These are phyloP conservation scores for Thyridium curvatum DNA, from an alignment of 2,329 filamentous ascomycete species.

Conservation along the genomic window DNA sequence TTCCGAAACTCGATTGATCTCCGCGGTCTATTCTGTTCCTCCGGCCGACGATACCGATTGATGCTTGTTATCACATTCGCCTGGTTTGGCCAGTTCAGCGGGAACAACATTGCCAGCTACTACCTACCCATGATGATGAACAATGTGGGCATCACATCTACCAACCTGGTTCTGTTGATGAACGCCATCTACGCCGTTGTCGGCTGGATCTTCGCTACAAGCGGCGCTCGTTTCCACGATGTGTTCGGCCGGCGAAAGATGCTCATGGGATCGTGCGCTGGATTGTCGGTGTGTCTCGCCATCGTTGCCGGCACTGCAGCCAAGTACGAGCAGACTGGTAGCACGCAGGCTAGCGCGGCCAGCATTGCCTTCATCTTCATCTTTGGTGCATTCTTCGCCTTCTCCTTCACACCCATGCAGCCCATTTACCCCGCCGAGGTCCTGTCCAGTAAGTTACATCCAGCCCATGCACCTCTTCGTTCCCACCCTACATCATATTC, in stretches of 20 bases:
- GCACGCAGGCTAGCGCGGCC: too few relatives aligned
- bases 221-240: too few relatives aligned
- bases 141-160: too few relatives aligned
- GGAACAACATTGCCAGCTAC: slow-evolving; percentile 34
- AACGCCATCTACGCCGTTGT: too few relatives aligned
- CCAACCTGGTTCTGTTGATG: background rate
- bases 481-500: too few relatives aligned
- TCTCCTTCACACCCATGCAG: slow-evolving; percentile 28
- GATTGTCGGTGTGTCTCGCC: slow-evolving; percentile 37
- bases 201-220: too few relatives aligned
- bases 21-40: slow-evolving; percentile 32
- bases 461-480: too few relatives aligned
- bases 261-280: slow-evolving; percentile 3
- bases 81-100: slow-evolving; percentile 37
- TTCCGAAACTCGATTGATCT: slow-evolving; percentile 41
- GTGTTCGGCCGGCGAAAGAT: too few relatives aligned
- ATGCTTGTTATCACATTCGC: slow-evolving; percentile 32
- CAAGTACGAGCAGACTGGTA: slow-evolving; percentile 16
- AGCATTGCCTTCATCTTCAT: too few relatives aligned
- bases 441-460: too few relatives aligned
- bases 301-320: slow-evolving; percentile 45
- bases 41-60: slow-evolving; percentile 31
- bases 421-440: slow-evolving; percentile 29
- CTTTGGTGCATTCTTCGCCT: too few relatives aligned
- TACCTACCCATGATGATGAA: slow-evolving; percentile 37